A percentile compares a stretch with the other conserved stretches of the same genome.
Conservation (phyloP, 169 alveolate species). For the Neospora caninum region DNA sequence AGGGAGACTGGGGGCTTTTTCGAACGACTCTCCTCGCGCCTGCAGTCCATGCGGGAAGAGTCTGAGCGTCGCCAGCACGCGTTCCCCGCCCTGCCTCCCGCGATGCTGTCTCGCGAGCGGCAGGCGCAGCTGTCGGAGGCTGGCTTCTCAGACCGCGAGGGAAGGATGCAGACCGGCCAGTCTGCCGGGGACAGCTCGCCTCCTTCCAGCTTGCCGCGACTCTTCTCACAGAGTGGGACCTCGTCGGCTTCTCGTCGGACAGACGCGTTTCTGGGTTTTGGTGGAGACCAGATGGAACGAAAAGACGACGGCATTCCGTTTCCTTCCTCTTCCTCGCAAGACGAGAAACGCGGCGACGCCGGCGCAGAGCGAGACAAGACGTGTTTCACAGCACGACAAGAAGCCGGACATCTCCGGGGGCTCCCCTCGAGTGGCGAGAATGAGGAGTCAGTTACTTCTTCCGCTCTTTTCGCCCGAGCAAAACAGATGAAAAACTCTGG, state of each 20-base stretch:
- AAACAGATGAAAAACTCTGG: too few species aligned
- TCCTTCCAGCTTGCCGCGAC: too few species aligned
- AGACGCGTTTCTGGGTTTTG: not conserved
- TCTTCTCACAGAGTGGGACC: too few species aligned
- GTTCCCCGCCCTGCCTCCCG: not conserved
- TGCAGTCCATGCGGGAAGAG: conserved; percentile 16
- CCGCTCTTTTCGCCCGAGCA: not conserved
- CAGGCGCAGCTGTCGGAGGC: not conserved
- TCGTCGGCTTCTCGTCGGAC: too few species aligned
- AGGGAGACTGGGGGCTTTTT: not conserved
- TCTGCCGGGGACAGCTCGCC: too few species aligned
- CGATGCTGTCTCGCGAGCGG: not conserved
- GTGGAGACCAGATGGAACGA: not conserved
- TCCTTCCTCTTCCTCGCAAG: not conserved
- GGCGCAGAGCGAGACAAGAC: not conserved
- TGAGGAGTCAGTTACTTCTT: not conserved
- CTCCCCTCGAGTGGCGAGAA: not conserved
- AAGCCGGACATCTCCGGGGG: not conserved
- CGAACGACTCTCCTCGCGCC: not conserved
- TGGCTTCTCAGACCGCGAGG: not conserved
- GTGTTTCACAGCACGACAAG: not conserved
- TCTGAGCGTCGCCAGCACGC: conserved; percentile 21
- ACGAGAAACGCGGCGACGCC: too few species aligned
- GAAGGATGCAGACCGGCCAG: not conserved
- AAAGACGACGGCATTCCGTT: not conserved